These are phyloP conservation scores for Persicaria tinctoria DNA, from an alignment of 148 eudicot genomes.

Conservation along the genomic window DNA sequence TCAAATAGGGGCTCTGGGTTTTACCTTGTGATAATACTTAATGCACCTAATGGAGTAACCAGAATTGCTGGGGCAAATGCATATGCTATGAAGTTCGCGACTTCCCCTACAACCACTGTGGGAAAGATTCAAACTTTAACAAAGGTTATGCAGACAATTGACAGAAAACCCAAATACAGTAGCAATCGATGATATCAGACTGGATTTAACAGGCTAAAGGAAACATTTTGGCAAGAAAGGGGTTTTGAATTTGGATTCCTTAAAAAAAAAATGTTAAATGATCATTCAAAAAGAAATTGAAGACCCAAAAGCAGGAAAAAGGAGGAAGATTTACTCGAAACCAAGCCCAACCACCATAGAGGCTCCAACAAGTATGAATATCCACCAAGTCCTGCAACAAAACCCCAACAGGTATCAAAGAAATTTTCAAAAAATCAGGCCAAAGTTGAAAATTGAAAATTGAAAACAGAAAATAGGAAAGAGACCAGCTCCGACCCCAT, in stretches of 20 bases:
- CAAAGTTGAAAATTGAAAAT: too few species aligned
- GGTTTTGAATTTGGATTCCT: neutral
- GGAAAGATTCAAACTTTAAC: neutral
- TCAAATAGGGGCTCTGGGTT: neutral
- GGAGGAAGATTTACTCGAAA: neutral
- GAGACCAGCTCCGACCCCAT: neutral
- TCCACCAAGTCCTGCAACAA: neutral
- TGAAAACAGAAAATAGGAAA: too few species aligned
- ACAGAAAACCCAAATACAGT: neutral
- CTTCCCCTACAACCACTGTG: slow-evolving; percentile 64
- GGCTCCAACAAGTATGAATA: neutral
- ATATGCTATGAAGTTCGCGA: slow-evolving; percentile 73
- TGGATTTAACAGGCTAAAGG: neutral
- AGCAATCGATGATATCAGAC: too few species aligned
- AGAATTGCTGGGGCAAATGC: slow-evolving; percentile 80
- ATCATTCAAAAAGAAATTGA: neutral
- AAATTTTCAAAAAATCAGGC: too few species aligned
- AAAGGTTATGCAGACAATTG: slow-evolving; percentile 13
- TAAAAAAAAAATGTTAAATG: neutral
- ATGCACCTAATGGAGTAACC: slow-evolving; percentile 72
- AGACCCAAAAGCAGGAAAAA: neutral
- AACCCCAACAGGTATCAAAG: neutral
- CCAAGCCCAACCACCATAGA: neutral
- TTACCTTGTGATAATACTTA: slow-evolving; percentile 67
- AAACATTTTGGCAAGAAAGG: neutral